These are phyloP conservation scores for Bipolaris sorokiniana DNA, from an alignment of 2,329 filamentous ascomycete species.

Conservation along the genomic window DNA sequence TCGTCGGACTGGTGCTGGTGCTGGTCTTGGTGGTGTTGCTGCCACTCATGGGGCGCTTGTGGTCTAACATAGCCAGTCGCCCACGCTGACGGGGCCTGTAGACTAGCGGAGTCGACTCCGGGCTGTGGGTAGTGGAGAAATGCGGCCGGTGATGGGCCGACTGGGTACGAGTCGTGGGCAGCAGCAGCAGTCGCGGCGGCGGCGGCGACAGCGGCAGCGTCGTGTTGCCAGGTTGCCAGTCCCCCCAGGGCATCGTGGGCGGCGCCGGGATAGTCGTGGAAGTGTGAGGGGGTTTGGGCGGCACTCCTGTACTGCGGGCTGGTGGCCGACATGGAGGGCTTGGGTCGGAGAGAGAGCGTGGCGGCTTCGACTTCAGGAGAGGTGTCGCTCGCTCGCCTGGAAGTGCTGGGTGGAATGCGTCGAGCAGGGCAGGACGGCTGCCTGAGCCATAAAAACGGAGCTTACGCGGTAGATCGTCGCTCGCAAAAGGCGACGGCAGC, in stretches of 20 bases:
- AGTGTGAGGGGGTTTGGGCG: slow-evolving; percentile 36
- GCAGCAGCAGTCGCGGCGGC: slow-evolving; percentile 1
- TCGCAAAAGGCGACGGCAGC: slow-evolving; percentile 24
- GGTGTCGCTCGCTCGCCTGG: slow-evolving; percentile 30
- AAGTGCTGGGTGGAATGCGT: slow-evolving; percentile 21
- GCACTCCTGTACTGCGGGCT: slow-evolving; percentile 39
- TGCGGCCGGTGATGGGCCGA: slow-evolving; percentile 31
- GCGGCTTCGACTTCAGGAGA: slow-evolving; percentile 29
- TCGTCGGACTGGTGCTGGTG: slow-evolving; percentile 19
- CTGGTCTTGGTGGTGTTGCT: slow-evolving; percentile 1
- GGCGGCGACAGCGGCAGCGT: slow-evolving; percentile 8
- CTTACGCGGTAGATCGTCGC: slow-evolving; percentile 25
- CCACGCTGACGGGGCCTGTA: slow-evolving; percentile 30
- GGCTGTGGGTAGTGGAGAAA: slow-evolving; percentile 35
- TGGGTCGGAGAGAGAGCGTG: slow-evolving; percentile 35
- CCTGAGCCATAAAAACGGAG: slow-evolving; percentile 29
- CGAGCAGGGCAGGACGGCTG: slow-evolving; percentile 27
- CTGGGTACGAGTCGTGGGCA: slow-evolving; percentile 28
- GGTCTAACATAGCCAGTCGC: slow-evolving; percentile 24
- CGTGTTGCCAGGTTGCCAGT: slow-evolving; percentile 34
- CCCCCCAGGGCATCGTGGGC: slow-evolving; percentile 35
- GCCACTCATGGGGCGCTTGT: slow-evolving; percentile 27
- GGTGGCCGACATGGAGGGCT: slow-evolving; percentile 39
- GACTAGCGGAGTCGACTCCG: slow-evolving; percentile 34
- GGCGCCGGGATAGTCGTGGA: slow-evolving; percentile 29